Conservation (phyloP, 257 asterid genomes). For the Ilex asprella region DNA sequence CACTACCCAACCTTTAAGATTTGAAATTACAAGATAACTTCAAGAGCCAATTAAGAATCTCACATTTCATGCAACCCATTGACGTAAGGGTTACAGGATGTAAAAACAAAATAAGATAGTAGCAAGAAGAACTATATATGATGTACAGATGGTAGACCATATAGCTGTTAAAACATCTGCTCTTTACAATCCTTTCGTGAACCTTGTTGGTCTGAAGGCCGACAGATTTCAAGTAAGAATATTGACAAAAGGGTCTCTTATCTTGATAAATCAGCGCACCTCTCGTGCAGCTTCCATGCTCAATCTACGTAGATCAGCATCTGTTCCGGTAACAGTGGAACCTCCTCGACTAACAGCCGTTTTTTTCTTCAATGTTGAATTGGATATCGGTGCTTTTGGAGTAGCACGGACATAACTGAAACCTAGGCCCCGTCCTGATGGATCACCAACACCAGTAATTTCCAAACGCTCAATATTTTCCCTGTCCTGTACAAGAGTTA, state of each 20-base stretch:
- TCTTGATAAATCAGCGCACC: constrained; percentile 39
- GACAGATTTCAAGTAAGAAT: neutral
- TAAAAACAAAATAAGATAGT: no score
- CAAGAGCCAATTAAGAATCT: no score
- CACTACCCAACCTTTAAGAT: no score
- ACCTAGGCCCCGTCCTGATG: constrained; percentile 98
- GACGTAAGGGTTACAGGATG: no score
- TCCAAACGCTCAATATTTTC: constrained; percentile 95
- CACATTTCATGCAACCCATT: no score
- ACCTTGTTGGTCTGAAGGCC: no score
- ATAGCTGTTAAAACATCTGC: no score
- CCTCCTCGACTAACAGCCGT: constrained; percentile 67
- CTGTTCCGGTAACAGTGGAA: constrained; percentile 96
- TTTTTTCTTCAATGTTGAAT: constrained; percentile 74
- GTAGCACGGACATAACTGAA: constrained; percentile 89
- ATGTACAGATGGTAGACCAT: no score
- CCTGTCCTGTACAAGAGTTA: constrained; percentile 55
- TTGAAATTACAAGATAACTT: no score
- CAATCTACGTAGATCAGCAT: constrained; percentile 97
- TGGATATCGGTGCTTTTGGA: constrained; percentile 84
- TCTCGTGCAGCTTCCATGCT: constrained; percentile 99
- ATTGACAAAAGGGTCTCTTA: neutral
- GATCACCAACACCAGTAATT: constrained; percentile 98
- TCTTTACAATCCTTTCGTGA: no score
- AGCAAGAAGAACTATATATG: no score